Conservation (phyloP, 495 filamentous ascomycete genomes). For the Wilcoxina mikolae region DNA sequence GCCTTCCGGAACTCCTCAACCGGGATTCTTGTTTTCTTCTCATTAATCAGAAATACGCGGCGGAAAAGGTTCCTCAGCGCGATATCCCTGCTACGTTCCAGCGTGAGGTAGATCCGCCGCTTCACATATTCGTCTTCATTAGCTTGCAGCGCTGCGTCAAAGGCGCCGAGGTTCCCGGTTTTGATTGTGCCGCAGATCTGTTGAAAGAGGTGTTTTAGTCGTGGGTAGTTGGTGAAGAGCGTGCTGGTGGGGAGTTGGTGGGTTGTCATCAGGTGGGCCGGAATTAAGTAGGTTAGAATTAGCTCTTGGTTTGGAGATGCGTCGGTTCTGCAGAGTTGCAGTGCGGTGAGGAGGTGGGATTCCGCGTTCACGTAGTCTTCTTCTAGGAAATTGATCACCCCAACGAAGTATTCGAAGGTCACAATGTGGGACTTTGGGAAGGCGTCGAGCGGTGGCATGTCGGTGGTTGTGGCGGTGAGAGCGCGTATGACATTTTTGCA, state of each 20-base stretch:
- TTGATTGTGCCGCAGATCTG: conserved; percentile 66
- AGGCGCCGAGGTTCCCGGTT: conserved; percentile 63
- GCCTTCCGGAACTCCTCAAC: conserved; percentile 64
- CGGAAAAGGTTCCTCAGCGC: conserved; percentile 76
- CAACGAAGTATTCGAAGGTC: conserved; percentile 92
- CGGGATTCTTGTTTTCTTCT: conserved; percentile 65
- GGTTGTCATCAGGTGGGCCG: conserved; percentile 73
- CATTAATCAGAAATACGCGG: conserved; percentile 71
- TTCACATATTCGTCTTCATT: conserved; percentile 82
- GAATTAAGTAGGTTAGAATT: conserved; percentile 91
- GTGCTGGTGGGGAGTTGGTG: conserved; percentile 60
- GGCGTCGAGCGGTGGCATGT: conserved; percentile 56
- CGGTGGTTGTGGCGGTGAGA: conserved; percentile 53
- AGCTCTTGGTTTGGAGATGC: conserved; percentile 65
- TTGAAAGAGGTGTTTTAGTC: conserved; percentile 60
- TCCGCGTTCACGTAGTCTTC: conserved; percentile 83
- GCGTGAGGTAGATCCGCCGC: conserved; percentile 84
- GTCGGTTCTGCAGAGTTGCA: conserved; percentile 54
- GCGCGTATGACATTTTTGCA: conserved; percentile 80
- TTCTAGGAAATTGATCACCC: conserved; percentile 77
- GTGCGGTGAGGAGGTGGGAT: conserved; percentile 60
- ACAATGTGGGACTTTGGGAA: conserved; percentile 84
- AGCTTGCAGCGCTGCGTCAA: conserved; percentile 65
- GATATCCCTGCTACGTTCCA: conserved; percentile 84
- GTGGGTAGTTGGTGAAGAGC: conserved; percentile 60